Evolutionary conservation across 352 stramenopile genomes (phyloP), one percentile per base, ranked within the genome.

Genomic region (Pythium phragmitis): DNA sequence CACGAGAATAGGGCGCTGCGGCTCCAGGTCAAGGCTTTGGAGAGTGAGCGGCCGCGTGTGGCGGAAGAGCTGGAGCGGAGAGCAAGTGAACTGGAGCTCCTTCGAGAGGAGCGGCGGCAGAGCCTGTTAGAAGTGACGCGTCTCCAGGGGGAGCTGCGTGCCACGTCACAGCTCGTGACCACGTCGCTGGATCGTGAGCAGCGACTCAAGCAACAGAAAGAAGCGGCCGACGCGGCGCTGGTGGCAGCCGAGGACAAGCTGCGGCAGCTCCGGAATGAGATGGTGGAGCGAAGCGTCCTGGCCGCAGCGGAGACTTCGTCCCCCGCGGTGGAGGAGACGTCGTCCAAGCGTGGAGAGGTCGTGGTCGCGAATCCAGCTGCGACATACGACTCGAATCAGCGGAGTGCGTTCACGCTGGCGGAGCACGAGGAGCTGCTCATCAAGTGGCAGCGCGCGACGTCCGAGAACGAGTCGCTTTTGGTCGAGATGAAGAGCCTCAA

Each of bases 381-480:
- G 6, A 79, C 75, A 33, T 88, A 88, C 63, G 77, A 87, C 61
- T 81, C 73, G 34, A 85, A 81, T 59, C 71, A 88, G 51, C 70
- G 73, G 28, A 83, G 77, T 63, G 63, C 77, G 14, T 85, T 87
- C 59, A 87, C 77, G n/a, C 72, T 78, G 59, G 49, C 51, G 14
- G 82, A 89, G 26, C 78, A 86, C 55, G 75, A 88, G 42, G 74
- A 88, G 48, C 53, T 88, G 23, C 64, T 82, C 66, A 55, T 73
- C 1, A 77, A 79, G 46, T 73, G 81, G 46, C 68, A 83, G 19
- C 52, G 57, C 19, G 69, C 70, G n/a, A 56, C 60, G 21, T 56
- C 75, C 6, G 78, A 89, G 42, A 87, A 80, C 43, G 71, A 86
- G 21, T 67, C 49, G 9, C 56, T 82, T n/a, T 54, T 60, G 17